A percentile compares a stretch with the other conserved stretches of the same genome.
Evolutionary conservation across 1,284 basidiomycete genomes (phyloP).

Genomic region (Trametes polyzona): DNA sequence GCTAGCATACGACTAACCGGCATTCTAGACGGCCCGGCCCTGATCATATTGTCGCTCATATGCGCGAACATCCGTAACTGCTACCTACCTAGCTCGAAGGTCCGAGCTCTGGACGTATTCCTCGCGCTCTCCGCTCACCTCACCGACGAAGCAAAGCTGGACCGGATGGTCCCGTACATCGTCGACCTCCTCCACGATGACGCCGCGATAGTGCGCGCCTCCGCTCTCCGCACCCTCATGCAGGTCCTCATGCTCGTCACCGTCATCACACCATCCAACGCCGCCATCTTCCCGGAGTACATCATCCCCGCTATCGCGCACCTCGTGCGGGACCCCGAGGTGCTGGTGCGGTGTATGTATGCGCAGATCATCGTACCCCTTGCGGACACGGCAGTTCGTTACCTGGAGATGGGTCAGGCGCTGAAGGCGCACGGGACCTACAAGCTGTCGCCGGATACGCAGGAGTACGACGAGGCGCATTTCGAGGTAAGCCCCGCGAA

Average conservation of each 20-base stretch:
- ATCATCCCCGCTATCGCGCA: conserved; percentile 90
- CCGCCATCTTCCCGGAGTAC: conserved; percentile 91
- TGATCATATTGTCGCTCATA: conserved; percentile 83
- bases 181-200: conserved; percentile 90
- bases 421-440: conserved; percentile 82
- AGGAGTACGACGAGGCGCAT: conserved; percentile 76
- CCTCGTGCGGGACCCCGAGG: conserved; percentile 82
- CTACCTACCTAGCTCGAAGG: conserved; percentile 83
- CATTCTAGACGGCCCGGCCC: conserved; percentile 73
- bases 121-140: conserved; percentile 83
- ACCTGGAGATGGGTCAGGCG: conserved; percentile 92
- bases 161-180: conserved; percentile 92
- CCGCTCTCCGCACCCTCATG: conserved; percentile 81
- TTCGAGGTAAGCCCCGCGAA: conserved; percentile 71
- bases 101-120: conserved; percentile 86
- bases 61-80: conserved; percentile 93
- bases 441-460: conserved; percentile 63
- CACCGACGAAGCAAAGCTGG: conserved; percentile 94
- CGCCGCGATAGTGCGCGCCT: conserved; percentile 77
- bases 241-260: conserved; percentile 85
- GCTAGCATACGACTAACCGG: conserved; percentile 5
- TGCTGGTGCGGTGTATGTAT: conserved; percentile 89
- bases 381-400: conserved; percentile 83
- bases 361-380: conserved; percentile 87
- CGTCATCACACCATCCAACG: conserved; percentile 90